These are phyloP conservation scores for Penicillium sumatraense DNA, from an alignment of 2,329 filamentous ascomycete species.

Conservation along the genomic window DNA sequence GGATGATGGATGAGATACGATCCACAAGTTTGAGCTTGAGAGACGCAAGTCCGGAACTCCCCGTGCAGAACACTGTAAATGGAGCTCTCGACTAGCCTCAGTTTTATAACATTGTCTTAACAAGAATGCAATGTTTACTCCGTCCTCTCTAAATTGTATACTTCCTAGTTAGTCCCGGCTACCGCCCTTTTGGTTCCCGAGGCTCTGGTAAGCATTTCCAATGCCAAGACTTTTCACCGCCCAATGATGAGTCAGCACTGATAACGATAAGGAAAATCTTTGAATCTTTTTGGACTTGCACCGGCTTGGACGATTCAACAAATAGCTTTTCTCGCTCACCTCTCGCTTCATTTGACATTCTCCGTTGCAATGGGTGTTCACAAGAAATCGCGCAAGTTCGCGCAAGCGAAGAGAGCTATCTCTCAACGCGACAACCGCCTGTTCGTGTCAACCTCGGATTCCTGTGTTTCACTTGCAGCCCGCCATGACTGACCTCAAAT, in stretches of 20 bases:
- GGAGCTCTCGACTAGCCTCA: no score
- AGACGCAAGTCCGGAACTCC: no score
- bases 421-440: constrained; percentile 78
- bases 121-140: no score
- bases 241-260: neutral
- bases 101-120: no score
- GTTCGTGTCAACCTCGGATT: constrained; percentile 25
- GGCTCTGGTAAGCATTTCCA: neutral
- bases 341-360: neutral
- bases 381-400: constrained; percentile 93
- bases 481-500: neutral
- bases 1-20: no score
- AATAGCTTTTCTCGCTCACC: neutral
- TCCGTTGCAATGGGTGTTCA: constrained; percentile 75
- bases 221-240: neutral
- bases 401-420: constrained; percentile 79
- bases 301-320: neutral
- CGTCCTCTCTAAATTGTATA: no score
- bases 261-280: constrained; percentile 2
- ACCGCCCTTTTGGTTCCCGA: neutral
- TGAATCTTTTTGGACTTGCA: neutral
- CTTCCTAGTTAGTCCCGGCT: no score
- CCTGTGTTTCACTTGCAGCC: neutral
- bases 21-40: no score
- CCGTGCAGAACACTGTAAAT: no score